Percentiles rank a stretch among this genome's conserved stretches.
phyloP scores from a whole-genome alignment of 768 basidiomycete genomes.

The Calocybe indica region DNA sequence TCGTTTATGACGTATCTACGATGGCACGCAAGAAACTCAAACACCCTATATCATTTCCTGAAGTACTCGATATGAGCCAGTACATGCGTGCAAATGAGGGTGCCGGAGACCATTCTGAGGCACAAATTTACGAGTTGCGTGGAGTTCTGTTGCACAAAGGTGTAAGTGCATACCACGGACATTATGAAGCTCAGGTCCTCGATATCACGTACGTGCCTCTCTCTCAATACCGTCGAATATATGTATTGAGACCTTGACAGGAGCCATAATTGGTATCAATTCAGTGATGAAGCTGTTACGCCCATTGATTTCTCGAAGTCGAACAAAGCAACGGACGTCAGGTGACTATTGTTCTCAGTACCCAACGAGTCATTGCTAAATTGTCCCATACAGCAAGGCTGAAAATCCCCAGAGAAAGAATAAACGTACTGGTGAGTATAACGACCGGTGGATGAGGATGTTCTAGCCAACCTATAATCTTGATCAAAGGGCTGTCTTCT shows the following conservation, averaged over 20 bases:
- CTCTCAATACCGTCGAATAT: background rate
- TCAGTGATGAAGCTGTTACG: conserved; percentile 85
- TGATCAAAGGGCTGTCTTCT: no score
- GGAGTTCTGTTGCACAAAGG: conserved; percentile 90
- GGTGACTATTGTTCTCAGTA: no score
- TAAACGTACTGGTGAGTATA: no score
- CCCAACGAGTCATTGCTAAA: no score
- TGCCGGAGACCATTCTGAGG: conserved; percentile 4
- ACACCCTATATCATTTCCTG: conserved; percentile 73
- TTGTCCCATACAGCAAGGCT: no score
- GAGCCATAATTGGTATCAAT: conserved; percentile 77
- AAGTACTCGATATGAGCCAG: conserved; percentile 61
- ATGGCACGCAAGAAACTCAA: conserved; percentile 88
- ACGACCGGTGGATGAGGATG: no score
- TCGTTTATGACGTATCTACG: conserved; percentile 75
- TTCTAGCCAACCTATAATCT: no score
- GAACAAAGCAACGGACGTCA: conserved; percentile 17
- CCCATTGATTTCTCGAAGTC: conserved; percentile 15
- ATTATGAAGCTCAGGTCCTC: conserved; percentile 83
- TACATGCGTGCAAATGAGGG: conserved; percentile 40
- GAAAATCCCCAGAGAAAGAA: no score
- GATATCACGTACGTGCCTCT: conserved; percentile 51
- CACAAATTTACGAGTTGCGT: conserved; percentile 69
- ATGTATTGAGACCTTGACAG: conserved; percentile 27
- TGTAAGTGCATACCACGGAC: conserved; percentile 85